Conservation (phyloP, 176 grass and related monocot genomes). For the Coix lacrymajobi region DNA sequence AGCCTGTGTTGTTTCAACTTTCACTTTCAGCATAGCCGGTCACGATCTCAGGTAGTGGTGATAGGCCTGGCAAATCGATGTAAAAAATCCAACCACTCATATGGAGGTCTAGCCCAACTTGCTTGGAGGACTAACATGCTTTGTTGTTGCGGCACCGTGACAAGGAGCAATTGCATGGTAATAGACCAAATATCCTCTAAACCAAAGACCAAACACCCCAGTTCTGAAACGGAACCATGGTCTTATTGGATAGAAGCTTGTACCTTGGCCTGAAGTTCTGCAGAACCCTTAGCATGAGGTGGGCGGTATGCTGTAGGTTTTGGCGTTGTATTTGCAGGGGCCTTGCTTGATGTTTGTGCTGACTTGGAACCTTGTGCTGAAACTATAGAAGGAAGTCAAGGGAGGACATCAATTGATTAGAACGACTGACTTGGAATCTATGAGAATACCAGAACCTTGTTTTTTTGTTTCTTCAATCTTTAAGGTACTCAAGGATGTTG, state of each 20-base stretch:
- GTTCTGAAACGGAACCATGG: not conserved
- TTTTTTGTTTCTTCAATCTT: conserved; percentile 87
- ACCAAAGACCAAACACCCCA: not conserved
- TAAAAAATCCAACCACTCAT: not conserved
- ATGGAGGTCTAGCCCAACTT: not conserved
- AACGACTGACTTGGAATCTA: conserved; percentile 17
- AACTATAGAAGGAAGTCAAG: conserved; percentile 27
- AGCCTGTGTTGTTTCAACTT: not conserved
- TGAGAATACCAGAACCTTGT: conserved; percentile 49
- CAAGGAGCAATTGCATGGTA: not conserved
- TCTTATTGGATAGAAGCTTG: not conserved
- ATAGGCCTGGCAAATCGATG: not conserved
- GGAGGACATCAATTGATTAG: conserved; percentile 15
- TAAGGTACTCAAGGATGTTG: conserved; percentile 54
- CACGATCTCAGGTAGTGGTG: not conserved
- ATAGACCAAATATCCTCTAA: not conserved
- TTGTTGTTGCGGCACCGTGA: not conserved
- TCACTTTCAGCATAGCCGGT: not conserved
- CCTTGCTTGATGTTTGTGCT: conserved; percentile 58
- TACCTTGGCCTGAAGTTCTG: conserved; percentile 83
- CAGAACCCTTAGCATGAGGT: conserved; percentile 77
- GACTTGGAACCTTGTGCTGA: conserved; percentile 71
- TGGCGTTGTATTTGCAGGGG: conserved; percentile 26
- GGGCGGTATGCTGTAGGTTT: conserved; percentile 85
- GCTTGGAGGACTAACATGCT: not conserved